Percentiles rank a stretch among this genome's conserved stretches.
Evolutionary conservation across 257 asterid genomes (phyloP).

Genomic region (Paraleonurus japonicus): DNA sequence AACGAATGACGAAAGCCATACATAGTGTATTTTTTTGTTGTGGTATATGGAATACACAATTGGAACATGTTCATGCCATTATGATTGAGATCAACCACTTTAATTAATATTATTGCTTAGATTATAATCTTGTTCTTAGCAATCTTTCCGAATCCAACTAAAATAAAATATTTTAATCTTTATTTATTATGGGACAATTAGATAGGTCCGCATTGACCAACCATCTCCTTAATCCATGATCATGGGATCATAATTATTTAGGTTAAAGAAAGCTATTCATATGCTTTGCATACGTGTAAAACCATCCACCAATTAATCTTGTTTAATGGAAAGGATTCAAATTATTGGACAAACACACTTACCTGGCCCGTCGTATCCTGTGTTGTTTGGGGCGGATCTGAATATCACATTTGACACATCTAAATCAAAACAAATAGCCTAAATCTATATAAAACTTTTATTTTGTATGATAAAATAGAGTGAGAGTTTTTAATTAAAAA

Average conservation of each 20-base stretch:
- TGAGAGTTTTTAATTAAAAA: too few species aligned
- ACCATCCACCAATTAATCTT: conserved; percentile 10
- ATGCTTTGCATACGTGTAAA: conserved; percentile 38
- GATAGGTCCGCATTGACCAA: conserved; percentile 27
- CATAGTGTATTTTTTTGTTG: background rate
- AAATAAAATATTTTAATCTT: background rate
- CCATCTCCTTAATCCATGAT: conserved; percentile 29
- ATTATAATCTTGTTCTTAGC: conserved; percentile 18
- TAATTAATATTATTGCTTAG: conserved; percentile 23
- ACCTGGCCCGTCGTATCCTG: too few species aligned
- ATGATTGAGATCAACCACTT: background rate
- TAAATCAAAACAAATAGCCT: too few species aligned
- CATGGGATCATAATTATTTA: conserved; percentile 14
- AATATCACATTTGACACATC: too few species aligned
- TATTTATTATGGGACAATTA: conserved; percentile 9
- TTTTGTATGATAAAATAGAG: too few species aligned
- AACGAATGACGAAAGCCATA: background rate
- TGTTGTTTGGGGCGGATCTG: too few species aligned
- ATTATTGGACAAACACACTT: conserved; percentile 3
- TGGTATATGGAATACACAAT: background rate
- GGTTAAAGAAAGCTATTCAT: conserved; percentile 10
- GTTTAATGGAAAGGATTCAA: background rate
- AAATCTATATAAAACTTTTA: too few species aligned
- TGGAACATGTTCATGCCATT: conserved; percentile 19
- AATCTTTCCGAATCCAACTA: background rate